These are phyloP conservation scores for Arctostaphylos glauca DNA, from an alignment of 148 eudicot species.

Conservation along the genomic window DNA sequence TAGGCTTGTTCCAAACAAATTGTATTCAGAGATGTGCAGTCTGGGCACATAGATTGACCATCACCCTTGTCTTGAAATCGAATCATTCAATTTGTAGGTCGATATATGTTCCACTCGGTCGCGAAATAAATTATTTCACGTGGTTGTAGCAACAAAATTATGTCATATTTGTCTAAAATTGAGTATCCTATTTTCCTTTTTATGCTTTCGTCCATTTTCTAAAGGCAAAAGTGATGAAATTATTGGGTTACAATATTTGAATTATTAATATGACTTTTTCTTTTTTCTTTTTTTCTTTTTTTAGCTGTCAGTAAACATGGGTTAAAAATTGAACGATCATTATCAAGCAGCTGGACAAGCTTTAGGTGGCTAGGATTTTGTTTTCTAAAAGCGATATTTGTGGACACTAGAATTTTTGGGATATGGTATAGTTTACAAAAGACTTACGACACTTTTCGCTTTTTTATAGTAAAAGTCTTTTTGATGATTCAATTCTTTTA, in stretches of 20 bases:
- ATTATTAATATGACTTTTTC: no score
- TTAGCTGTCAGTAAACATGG: not conserved
- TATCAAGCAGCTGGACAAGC: no score
- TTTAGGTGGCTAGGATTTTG: no score
- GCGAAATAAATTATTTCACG: not conserved
- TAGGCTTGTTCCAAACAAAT: no score
- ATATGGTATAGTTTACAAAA: no score
- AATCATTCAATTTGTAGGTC: not conserved
- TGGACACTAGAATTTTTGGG: no score
- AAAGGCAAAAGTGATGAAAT: not conserved
- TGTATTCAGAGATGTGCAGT: no score
- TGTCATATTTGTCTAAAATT: not conserved
- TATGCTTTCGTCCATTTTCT: not conserved
- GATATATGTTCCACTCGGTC: not conserved
- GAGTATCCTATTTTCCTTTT: not conserved
- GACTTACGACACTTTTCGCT: not conserved
- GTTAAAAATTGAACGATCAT: not conserved
- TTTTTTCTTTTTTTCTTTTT: no score
- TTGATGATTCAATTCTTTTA: no score
- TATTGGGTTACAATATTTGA: not conserved
- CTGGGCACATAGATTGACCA: not conserved
- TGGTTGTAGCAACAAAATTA: no score
- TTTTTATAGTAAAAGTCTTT: not conserved
- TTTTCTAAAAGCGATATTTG: no score
- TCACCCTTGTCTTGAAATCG: not conserved